phyloP scores from a whole-genome alignment of 805 yeast species.

The Metschnikowia kofuensis region DNA sequence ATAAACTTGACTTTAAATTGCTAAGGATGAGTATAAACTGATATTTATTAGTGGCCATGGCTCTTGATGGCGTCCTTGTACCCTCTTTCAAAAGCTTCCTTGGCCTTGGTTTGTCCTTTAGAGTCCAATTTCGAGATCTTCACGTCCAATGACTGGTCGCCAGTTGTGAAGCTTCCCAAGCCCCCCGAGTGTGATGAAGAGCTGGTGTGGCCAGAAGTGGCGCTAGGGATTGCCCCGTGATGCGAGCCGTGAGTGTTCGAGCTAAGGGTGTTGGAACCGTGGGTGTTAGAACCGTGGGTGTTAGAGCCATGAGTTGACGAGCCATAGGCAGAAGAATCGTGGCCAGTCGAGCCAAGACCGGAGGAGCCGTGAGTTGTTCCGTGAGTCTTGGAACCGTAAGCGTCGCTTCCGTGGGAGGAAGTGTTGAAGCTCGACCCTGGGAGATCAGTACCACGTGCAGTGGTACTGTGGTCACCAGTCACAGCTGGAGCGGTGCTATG shows the following conservation, averaged over 20 bases:
- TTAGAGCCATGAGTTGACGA: neutral
- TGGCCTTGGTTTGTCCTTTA: conserved; percentile 35
- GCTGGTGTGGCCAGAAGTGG: conserved; percentile 6
- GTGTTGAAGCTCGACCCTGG: neutral
- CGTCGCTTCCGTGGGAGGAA: neutral
- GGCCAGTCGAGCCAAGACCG: neutral
- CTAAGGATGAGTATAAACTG: no score
- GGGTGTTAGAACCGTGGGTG: neutral
- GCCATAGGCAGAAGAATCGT: neutral
- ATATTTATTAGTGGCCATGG: conserved; percentile 8
- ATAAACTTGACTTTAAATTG: no score
- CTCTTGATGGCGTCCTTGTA: conserved; percentile 31
- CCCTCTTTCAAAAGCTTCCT: conserved; percentile 39
- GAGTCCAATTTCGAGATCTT: conserved; percentile 35
- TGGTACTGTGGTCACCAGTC: no score
- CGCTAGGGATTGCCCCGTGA: conserved; percentile 2
- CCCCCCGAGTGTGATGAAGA: conserved; percentile 1
- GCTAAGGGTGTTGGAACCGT: neutral
- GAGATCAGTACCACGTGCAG: no score
- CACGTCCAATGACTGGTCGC: conserved; percentile 33
- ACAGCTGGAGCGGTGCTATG: no score
- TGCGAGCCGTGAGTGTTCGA: neutral
- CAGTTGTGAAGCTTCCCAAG: conserved; percentile 29
- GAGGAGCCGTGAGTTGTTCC: neutral
- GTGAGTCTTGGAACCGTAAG: neutral